Evolutionary conservation across 2,329 filamentous ascomycete genomes (phyloP), one percentile per base, ranked within the genome.

Genomic region (Aspergillus costaricaensis): DNA sequence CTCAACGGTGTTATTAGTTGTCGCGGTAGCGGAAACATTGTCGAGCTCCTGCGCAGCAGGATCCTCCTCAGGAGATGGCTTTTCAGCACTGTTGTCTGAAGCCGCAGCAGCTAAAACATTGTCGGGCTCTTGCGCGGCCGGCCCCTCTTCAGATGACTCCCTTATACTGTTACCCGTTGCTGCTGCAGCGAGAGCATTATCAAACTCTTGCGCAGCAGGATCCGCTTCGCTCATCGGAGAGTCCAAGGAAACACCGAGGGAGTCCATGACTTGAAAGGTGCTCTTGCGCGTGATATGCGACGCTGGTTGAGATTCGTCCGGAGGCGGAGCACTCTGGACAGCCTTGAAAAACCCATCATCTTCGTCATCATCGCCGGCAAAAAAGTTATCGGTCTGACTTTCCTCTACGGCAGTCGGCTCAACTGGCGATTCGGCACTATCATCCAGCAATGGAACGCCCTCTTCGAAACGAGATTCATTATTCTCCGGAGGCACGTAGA

Each of bases 391-490:
- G 12, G 76, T 68, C 7, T 60, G 62, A 52, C 59, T 62, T 27
- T 68, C 62, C 27, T 68, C 65, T 14, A 72, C 71, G 4, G 65
- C 61, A 43, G 76, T 66, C 2, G 70, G 58, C 23, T 67, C 63
- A 6, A 61, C 59, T 3, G 70, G 68, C 12, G 63, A 64, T 25
- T 71, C 61, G 27, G 60, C 39, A 49, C 52, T 78, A 73, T 79
- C 67, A 86, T 86, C 61, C 41, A 79, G 59, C 39, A 92, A 74
- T 1, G 89, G 88, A 4, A 91, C 61, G 0, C 89, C 89, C 75
- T 92, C 89, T 60, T 90, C 88, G 64, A 83, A 91, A 48, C 89
- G 84, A 23, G 84, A 83, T 25, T 88, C 84, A 1, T 77, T 72
- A 1, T 77, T 72, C 51, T 80, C 77, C 12, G 72, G 70, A 14